Evolutionary conservation across 352 stramenopile genomes (phyloP), one percentile per base, ranked within the genome.

Genomic region (Phytophthora pinifolia): DNA sequence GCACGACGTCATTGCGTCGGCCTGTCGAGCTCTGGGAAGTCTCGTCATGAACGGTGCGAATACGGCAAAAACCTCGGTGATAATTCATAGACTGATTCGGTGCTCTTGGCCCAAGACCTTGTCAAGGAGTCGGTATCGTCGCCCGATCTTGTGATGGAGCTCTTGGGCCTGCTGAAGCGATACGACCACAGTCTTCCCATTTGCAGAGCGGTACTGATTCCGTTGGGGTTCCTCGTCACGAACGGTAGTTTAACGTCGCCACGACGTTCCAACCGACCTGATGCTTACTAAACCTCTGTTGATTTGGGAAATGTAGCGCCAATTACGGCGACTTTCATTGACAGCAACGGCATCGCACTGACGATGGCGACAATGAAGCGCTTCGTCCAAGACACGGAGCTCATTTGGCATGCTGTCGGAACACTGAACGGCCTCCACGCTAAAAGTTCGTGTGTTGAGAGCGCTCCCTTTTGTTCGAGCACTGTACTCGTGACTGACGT

Each of bases 381-480:
- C 10, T 86, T 79, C 45, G 54, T 75, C 9, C 51, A 72, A 32
- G 79, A 89, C 56, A 73, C 72, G n/a, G 79, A 92, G 53, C 65
- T 88, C 9, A 73, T 89, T 14, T 92, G 81, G 81, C 78, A 92
- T 46, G 74, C 74, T 0, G 64, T 92, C 15, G 81, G 79, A 33
- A 73, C 85, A 9, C 75, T 92, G 36, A 89, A 92, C 38, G 73
- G 66, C 1, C 66, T 92, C 20, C 71, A 86, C 52, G 61, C 65
- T 22, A 69, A 83, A 65, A 78, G 79, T 88, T 39, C 29, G 55
- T 64, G 45, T 42, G 36, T 31, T 36, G 22, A 27, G 22, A 27
- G 22, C 22, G 22, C 4, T 2, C 22, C 4, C 22, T 27, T n/a
- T n/a, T 27, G 22, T 27, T 27, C 22, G 22, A 27, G 22, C 22